Base-by-base conservation (phyloP, 768 basidiomycete species). In the Mycena floridula region DNA sequence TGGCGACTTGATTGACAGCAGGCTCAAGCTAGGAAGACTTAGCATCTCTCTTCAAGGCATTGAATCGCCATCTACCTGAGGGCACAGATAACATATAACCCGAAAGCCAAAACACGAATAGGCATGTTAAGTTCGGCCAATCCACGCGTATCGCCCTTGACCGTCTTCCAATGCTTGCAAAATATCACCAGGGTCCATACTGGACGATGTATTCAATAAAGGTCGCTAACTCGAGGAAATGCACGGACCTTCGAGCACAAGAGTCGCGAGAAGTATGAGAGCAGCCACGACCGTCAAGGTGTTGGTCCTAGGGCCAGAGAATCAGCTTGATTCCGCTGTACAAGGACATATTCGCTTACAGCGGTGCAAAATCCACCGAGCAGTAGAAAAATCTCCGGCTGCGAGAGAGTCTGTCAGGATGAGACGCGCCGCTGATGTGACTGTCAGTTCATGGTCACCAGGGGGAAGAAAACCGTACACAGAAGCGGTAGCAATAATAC, bases 351-450 rank as follows among this genome's bases (percentile, higher is more conserved):
- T n/a, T n/a, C 16, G 54, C 67, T 50, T 50, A 74, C 72, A 74
- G 51, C 6, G 58, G 45, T 2, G 51, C 25, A 8, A 55, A 63
- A 12, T 70, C 49, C 6, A 76, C 60, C 3, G 73, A 76, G 50
- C 75, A 77, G 52, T 76, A 76, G 51, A 77, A 75, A 49, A 72
- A 74, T 5, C 73, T 69, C 22, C 74, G 66, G 50, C 60, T 63
- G n/a, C 74, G 70, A 18, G 70, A 69, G 13, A 76, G 61, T 1
- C 52, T 56, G 2, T 43, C 40, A 9, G 68, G 67, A 40, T 69
- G 54, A 7, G 45, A 51, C 1, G 65, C 62, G 1, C 73, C 73
- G 43, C 72, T 54, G 13, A 70, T 75, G 41, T 16, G 42, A 15
- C n/a, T n/a, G n/a, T n/a, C n/a, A n/a, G n/a, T n/a, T n/a, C n/a